These are phyloP conservation scores for Mortierella sp. DNA, from an alignment of 371 early-diverging fungal genomes.

Conservation along the genomic window DNA sequence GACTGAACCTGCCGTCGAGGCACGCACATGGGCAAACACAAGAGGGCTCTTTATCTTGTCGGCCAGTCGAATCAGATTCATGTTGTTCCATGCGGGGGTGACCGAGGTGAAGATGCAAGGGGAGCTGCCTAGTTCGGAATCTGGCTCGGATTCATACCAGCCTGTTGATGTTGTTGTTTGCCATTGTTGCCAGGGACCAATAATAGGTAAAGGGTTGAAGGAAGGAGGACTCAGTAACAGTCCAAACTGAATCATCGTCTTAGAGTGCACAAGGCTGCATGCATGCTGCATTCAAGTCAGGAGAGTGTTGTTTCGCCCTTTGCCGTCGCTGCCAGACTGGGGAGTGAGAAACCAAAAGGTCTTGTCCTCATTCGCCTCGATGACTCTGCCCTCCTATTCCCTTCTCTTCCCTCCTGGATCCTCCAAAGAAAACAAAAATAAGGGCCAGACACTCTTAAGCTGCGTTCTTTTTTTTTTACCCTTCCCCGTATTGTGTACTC, in stretches of 20 bases:
- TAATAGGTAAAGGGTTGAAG: neutral
- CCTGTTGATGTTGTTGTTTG: conserved; percentile 41
- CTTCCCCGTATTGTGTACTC: neutral
- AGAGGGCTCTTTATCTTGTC: conserved; percentile 84
- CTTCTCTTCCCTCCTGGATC: neutral
- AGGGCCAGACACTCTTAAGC: neutral
- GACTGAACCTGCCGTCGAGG: conserved; percentile 83
- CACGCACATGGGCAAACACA: conserved; percentile 91
- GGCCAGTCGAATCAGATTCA: conserved; percentile 82
- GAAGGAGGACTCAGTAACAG: neutral
- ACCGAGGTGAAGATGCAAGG: conserved; percentile 91
- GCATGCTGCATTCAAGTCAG: neutral
- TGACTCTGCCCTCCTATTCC: neutral
- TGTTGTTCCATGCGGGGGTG: conserved; percentile 91
- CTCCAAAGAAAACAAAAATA: neutral
- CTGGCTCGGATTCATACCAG: conserved; percentile 77
- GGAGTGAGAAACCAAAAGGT: neutral
- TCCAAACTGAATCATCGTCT: neutral
- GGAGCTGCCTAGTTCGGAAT: conserved; percentile 58
- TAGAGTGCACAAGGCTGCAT: neutral
- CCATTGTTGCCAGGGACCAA: neutral
- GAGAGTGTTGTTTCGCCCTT: neutral
- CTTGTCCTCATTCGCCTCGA: neutral
- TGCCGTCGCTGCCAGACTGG: neutral
- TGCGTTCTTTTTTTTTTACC: neutral